Evolutionary conservation across 306 rosid genomes (phyloP), one percentile per base, ranked within the genome.

Genomic region (Clitoria ternatea): DNA sequence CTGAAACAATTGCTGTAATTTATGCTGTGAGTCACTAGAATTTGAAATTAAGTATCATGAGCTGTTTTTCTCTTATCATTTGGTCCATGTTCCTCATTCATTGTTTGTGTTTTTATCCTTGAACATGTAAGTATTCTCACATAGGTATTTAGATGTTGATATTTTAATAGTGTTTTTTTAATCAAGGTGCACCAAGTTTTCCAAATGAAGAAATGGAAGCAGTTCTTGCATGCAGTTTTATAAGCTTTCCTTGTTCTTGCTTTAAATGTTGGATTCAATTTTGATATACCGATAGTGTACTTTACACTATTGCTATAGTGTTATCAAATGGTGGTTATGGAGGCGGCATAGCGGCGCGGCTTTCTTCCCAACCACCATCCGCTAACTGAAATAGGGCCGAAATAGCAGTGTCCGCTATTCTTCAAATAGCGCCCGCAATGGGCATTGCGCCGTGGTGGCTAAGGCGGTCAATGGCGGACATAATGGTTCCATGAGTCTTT

Each of bases 1-100:
- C 99, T 14, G 97, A 94, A 84, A 66, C 83, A 53, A 9, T 91
- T 55, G 97, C 99, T 0, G 97, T 94, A 70, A 69, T 94, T 47
- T 94, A 94, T 75, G 97, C 91, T 72, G 99, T 91, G 74, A 86
- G 97, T 84, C 48, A 17, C 77, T 72, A 52, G 33, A 55, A 27
- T 43, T 60, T 60, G 24, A 65, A 59, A 55, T 56, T 36, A 43
- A 36, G 32, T 68, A 5, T 60, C 52, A 60, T 43, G 32, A 59
- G 24, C 8, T 11, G 7, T 47, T 59, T 57, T 18, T 65, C 68
- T 44, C 61, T 22, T 20, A 66, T 71, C 40, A 39, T 65, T 66
- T 57, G 15, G 62, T 23, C 70, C 72, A 59, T 60, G 12, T 81
- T 59, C 72, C 32, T 15, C 61, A 26, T 42, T 72, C 49, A 43